phyloP scores from a whole-genome alignment of 495 filamentous ascomycete genomes.

The Amorphotheca resinae region DNA sequence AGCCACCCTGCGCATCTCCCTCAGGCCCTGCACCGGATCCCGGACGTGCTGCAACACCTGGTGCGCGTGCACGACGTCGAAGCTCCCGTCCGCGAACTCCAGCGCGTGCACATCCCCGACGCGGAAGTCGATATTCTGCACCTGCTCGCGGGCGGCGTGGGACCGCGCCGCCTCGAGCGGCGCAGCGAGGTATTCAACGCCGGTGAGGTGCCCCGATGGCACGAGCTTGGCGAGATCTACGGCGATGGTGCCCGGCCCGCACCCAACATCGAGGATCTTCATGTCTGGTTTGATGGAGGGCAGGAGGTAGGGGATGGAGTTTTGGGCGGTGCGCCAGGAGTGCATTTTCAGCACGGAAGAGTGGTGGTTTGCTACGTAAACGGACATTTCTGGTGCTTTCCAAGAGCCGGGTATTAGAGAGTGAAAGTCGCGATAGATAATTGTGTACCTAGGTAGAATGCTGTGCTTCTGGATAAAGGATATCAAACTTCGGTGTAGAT shows the following conservation, averaged over 20 bases:
- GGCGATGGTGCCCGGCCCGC: conserved; percentile 46
- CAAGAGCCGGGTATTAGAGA: too few relatives aligned
- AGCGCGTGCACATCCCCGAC: background rate
- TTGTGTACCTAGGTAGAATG: conserved; percentile 37
- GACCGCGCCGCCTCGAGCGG: background rate
- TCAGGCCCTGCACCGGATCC: conserved; percentile 28
- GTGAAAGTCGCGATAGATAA: conserved; percentile 26
- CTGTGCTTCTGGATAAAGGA: conserved; percentile 35
- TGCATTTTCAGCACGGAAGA: background rate
- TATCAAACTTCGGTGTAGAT: too few relatives aligned
- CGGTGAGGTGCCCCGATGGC: conserved; percentile 30
- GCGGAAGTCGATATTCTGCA: background rate
- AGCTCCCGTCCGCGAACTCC: conserved; percentile 19
- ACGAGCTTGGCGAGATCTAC: conserved; percentile 35
- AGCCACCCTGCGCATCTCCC: conserved; percentile 18
- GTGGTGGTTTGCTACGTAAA: background rate
- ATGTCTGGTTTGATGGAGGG: conserved; percentile 33
- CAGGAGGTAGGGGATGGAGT: conserved; percentile 38
- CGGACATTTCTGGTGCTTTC: too few relatives aligned
- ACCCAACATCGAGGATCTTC: conserved; percentile 45
- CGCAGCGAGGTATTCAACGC: conserved; percentile 14
- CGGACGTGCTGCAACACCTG: conserved; percentile 41
- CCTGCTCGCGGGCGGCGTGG: too few relatives aligned
- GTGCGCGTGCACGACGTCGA: conserved; percentile 43
- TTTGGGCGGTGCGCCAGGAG: conserved; percentile 32